Evolutionary conservation across 768 basidiomycete species (phyloP), one percentile per base, ranked within the genome.

Genomic region (Termitomyces sp.): DNA sequence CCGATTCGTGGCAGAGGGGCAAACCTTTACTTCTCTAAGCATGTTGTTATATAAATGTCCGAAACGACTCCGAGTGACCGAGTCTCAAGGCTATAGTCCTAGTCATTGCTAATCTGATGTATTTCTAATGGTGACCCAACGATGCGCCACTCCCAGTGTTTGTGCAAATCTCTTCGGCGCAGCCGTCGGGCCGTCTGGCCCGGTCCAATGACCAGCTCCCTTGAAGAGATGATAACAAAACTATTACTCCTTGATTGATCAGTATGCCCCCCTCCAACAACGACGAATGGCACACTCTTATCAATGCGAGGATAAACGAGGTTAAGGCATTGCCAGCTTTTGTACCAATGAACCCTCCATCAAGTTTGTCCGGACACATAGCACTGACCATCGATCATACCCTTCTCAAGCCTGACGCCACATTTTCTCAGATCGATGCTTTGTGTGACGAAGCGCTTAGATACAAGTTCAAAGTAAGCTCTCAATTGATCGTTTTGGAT

Each of bases 391-490:
- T 83, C 60, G 81, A 83, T 65, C 81, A 83, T 60, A 83, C 82
- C 0, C 71, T 83, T 37, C 73, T 83, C 36, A 82, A 81, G 60
- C 80, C 78, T 9, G 81, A 82, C 54, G 80, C 80, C 11, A 81
- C 80, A 10, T 62, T 73, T 20, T 69, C 69, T 31, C 79, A 82
- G 61, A 78, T 83, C 56, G 76, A 80, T 65, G 66, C 70, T 20
- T 76, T 83, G 2, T 83, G 82, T 61, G 76, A 79, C 50, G 77
- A 83, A 63, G 82, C 81, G 0, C 72, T 81, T 25, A 70, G 73
- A 49, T 77, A 77, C 67, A 77, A 75, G 12, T 83, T 83, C 73
- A 83, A 81, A 71, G 82, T 81, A 55, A 55, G 60, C 17, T 10
- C n/a, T 9, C 15, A 25, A n/a, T 29, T 9, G 9, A 11, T 48